Conservation (phyloP, 306 rosid genomes). For the Quillaja saponaria region DNA sequence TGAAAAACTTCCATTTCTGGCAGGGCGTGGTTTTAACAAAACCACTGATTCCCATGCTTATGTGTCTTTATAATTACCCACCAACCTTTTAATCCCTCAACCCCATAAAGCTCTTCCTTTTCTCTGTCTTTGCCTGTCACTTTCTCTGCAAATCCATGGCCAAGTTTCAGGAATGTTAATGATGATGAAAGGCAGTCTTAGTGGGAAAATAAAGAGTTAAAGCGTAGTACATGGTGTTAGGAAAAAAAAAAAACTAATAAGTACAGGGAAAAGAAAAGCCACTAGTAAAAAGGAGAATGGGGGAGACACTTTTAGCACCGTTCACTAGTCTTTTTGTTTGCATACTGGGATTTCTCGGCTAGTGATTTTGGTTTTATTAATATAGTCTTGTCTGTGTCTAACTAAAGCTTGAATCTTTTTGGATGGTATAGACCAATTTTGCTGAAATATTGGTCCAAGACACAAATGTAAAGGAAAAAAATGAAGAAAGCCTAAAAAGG, state of each 20-base stretch:
- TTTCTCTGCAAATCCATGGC: constrained; percentile 18
- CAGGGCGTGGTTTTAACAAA: constrained; percentile 35
- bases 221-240: too few species aligned
- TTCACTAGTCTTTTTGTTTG: background rate
- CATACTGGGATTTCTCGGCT: constrained; percentile 30
- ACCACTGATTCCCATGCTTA: constrained; percentile 52
- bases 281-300: constrained; percentile 20
- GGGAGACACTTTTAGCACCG: background rate
- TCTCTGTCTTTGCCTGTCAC: constrained; percentile 2
- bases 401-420: constrained; percentile 4
- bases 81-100: constrained; percentile 31
- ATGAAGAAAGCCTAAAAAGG: constrained; percentile 45
- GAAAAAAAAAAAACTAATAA: background rate
- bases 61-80: constrained; percentile 43
- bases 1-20: constrained; percentile 29
- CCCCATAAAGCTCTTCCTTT: background rate
- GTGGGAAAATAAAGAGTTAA: constrained; percentile 43
- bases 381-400: constrained; percentile 6
- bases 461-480: constrained; percentile 6
- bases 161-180: constrained; percentile 42
- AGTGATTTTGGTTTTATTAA: constrained; percentile 18
- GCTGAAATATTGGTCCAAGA: constrained; percentile 24
- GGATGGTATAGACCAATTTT: constrained; percentile 1
- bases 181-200: constrained; percentile 40
- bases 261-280: constrained; percentile 31